Evolutionary conservation across 768 basidiomycete species (phyloP).

Genomic region (Macrolepiota dolichaula): DNA sequence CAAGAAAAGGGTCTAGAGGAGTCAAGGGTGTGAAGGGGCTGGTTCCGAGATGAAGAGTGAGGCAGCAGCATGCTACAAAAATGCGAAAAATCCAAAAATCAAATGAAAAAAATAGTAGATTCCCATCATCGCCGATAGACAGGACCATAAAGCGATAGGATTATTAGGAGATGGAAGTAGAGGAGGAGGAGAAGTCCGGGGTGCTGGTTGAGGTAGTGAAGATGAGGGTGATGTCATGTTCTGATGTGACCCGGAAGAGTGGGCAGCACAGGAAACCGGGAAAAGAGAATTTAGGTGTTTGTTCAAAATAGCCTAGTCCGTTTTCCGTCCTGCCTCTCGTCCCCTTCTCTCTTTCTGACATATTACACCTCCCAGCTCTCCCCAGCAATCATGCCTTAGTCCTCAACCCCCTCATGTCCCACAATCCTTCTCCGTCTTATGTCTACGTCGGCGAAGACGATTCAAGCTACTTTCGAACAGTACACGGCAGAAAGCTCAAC

Average conservation of each 20-base stretch:
- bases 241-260: neutral
- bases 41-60: slow-evolving; percentile 57
- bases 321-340: neutral
- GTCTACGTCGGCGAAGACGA: slow-evolving; percentile 36
- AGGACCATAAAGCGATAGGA: slow-evolving; percentile 15
- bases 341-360: neutral
- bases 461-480: slow-evolving; percentile 42
- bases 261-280: neutral
- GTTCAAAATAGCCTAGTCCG: neutral
- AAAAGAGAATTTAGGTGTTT: neutral
- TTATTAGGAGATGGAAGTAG: neutral
- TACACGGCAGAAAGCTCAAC: slow-evolving; percentile 54
- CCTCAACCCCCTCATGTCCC: neutral
- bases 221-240: neutral
- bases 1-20: slow-evolving; percentile 65
- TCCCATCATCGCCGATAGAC: slow-evolving; percentile 26
- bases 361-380: neutral
- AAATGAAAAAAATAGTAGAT: neutral
- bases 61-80: slow-evolving; percentile 1
- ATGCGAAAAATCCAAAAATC: neutral
- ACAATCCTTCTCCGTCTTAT: neutral
- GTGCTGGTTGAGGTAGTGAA: neutral
- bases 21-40: slow-evolving; percentile 47
- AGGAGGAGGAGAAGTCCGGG: neutral
- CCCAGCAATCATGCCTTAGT: slow-evolving; percentile 3